A percentile compares a stretch with the other conserved stretches of the same genome.
Evolutionary conservation across 75 land plant genomes (phyloP).

Genomic region (Selaginella tamariscina): DNA sequence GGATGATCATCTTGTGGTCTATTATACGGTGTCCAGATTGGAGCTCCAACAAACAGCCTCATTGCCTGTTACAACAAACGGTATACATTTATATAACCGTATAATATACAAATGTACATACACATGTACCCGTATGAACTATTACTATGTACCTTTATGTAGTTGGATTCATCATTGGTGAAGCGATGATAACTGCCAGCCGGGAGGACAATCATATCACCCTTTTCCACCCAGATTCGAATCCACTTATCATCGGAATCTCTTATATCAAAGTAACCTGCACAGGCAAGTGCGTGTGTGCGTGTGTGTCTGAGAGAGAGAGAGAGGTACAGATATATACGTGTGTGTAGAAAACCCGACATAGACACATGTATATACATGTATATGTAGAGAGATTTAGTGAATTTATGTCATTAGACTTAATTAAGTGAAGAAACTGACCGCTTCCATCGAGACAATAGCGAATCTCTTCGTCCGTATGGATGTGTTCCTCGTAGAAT

Average conservation of each 20-base stretch:
- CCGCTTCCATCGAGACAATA: constrained; percentile 8
- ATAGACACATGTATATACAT: too few relatives aligned
- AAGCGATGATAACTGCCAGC: constrained; percentile 10
- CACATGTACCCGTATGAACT: too few relatives aligned
- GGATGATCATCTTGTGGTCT: constrained; percentile 13
- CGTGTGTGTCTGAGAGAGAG: too few relatives aligned
- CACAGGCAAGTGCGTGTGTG: background rate
- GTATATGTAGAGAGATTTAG: too few relatives aligned
- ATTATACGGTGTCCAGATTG: constrained; percentile 11
- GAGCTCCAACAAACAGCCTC: constrained; percentile 11
- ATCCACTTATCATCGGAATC: constrained; percentile 1
- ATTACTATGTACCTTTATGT: constrained; percentile 5
- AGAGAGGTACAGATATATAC: too few relatives aligned
- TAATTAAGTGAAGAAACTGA: too few relatives aligned
- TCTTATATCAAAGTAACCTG: constrained; percentile 9
- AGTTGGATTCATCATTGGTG: background rate
- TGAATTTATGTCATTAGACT: too few relatives aligned
- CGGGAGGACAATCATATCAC: constrained; percentile 4
- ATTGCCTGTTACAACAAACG: constrained; percentile 11
- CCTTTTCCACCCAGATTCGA: constrained; percentile 4
- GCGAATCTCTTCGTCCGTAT: constrained; percentile 9
- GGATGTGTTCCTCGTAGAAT: constrained; percentile 7
- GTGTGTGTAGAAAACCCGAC: too few relatives aligned
- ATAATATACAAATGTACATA: too few relatives aligned
- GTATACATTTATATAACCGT: too few relatives aligned